Evolutionary conservation across 441 rosid species (phyloP).

Genomic region (Biscutella laevigata): DNA sequence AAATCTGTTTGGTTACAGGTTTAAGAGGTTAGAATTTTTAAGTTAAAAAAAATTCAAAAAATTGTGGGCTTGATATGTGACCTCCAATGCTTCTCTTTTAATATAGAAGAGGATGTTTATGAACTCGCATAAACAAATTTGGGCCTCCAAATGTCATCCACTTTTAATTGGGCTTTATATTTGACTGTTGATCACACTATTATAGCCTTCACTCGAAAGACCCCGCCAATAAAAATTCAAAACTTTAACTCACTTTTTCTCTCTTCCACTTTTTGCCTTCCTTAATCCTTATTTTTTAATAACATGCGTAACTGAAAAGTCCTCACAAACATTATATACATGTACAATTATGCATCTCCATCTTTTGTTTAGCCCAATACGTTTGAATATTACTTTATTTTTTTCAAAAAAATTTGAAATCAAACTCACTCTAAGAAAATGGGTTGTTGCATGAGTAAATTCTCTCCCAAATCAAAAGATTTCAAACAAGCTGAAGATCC

Average conservation of each 20-base stretch:
- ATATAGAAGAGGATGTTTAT: too few species aligned
- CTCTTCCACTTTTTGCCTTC: slow-evolving; percentile 8
- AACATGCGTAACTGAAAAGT: slow-evolving; percentile 16
- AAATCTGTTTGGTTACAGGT: too few species aligned
- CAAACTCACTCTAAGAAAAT: slow-evolving; percentile 26
- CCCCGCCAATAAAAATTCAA: slow-evolving; percentile 27
- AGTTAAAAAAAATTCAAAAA: too few species aligned
- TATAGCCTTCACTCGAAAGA: too few species aligned
- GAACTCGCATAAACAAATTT: too few species aligned
- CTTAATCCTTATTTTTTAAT: not conserved
- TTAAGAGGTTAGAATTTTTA: too few species aligned
- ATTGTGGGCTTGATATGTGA: too few species aligned
- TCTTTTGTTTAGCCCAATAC: slow-evolving; percentile 1
- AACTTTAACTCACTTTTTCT: slow-evolving; percentile 10
- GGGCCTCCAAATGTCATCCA: too few species aligned
- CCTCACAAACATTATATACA: slow-evolving; percentile 6
- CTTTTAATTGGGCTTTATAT: too few species aligned
- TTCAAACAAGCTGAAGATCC: slow-evolving; percentile 24
- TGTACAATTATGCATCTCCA: slow-evolving; percentile 7
- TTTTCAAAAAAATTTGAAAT: not conserved
- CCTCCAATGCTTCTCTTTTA: too few species aligned
- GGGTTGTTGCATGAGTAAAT: slow-evolving; percentile 86
- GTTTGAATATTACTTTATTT: not conserved
- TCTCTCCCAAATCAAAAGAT: slow-evolving; percentile 32
- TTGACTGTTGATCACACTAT: too few species aligned